These are phyloP conservation scores for Colletotrichum godetiae DNA, from an alignment of 2,329 filamentous ascomycete genomes.

Conservation along the genomic window DNA sequence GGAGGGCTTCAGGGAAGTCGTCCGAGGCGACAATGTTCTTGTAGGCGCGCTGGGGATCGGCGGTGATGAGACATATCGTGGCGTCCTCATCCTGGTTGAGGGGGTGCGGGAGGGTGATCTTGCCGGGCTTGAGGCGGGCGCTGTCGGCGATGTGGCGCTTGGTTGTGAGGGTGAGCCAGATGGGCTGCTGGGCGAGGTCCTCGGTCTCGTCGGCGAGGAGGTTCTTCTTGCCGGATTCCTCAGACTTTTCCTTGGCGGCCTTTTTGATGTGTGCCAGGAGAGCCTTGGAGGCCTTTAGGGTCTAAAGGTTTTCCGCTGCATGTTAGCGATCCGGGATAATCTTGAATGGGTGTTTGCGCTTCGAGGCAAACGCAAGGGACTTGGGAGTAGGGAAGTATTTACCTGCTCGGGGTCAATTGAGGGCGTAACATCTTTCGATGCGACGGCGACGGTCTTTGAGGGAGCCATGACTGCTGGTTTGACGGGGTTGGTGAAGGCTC, in stretches of 20 bases:
- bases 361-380: too few relatives aligned
- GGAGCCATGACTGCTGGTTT: constrained; percentile 49
- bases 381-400: not conserved
- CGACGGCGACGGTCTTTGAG: constrained; percentile 52
- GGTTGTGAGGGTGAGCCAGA: constrained; percentile 73
- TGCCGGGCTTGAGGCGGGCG: constrained; percentile 83
- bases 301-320: constrained; percentile 49
- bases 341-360: not conserved
- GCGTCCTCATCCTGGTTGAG: constrained; percentile 74
- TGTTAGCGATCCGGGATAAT: constrained; percentile 24
- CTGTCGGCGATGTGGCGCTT: constrained; percentile 78
- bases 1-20: constrained; percentile 75
- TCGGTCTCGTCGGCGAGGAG: constrained; percentile 60
- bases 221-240: constrained; percentile 62
- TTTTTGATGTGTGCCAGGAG: constrained; percentile 72
- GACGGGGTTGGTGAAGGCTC: constrained; percentile 6
- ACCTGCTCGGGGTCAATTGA: constrained; percentile 57
- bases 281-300: constrained; percentile 71
- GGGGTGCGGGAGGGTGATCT: constrained; percentile 82
- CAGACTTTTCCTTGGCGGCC: constrained; percentile 54
- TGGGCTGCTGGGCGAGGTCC: constrained; percentile 59
- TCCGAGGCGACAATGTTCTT: constrained; percentile 83
- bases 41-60: constrained; percentile 83
- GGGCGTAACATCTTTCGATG: constrained; percentile 42
- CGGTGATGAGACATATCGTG: constrained; percentile 88